A percentile compares a stretch with the other conserved stretches of the same genome.
These are phyloP conservation scores for Neurospora sp. DNA, from an alignment of 495 filamentous ascomycete species.

Conservation along the genomic window DNA sequence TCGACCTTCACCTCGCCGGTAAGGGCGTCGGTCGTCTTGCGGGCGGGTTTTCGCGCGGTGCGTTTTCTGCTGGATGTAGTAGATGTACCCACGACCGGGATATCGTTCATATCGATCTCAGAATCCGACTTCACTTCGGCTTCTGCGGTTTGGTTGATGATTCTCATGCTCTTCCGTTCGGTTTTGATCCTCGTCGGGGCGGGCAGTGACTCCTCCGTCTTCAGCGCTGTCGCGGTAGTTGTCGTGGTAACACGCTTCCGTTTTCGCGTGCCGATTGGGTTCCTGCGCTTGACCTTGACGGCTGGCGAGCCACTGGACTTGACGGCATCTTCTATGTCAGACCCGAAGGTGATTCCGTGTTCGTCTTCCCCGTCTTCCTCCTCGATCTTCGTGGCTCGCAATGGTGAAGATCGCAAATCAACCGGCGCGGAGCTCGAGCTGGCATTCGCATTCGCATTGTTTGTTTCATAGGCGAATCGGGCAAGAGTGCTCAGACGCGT, in stretches of 20 bases:
- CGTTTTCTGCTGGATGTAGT: slow-evolving; percentile 7
- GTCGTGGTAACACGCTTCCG: slow-evolving; percentile 37
- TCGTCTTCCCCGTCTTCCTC: slow-evolving; percentile 13
- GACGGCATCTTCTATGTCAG: slow-evolving; percentile 59
- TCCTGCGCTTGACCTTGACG: neutral
- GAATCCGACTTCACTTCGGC: slow-evolving; percentile 2
- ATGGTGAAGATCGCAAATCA: neutral
- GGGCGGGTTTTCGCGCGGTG: slow-evolving; percentile 48
- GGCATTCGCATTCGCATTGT: slow-evolving; percentile 17
- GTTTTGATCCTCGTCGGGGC: slow-evolving; percentile 1
- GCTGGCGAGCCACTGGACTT: slow-evolving; percentile 6
- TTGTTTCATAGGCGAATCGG: slow-evolving; percentile 29
- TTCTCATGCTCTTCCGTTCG: slow-evolving; percentile 6
- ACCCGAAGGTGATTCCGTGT: slow-evolving; percentile 13
- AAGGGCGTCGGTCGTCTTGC: slow-evolving; percentile 47
- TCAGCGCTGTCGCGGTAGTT: slow-evolving; percentile 6
- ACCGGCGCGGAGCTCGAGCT: slow-evolving; percentile 12
- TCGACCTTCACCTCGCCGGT: slow-evolving; percentile 44
- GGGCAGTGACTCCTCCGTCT: neutral
- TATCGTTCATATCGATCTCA: slow-evolving; percentile 2
- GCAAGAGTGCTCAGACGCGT: slow-evolving; percentile 32
- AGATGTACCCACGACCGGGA: slow-evolving; percentile 7
- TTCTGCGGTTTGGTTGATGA: slow-evolving; percentile 9
- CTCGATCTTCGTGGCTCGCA: slow-evolving; percentile 13
- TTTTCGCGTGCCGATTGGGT: slow-evolving; percentile 27